phyloP scores from a whole-genome alignment of 2,329 filamentous ascomycete genomes.

The Diaporthe nobilis region DNA sequence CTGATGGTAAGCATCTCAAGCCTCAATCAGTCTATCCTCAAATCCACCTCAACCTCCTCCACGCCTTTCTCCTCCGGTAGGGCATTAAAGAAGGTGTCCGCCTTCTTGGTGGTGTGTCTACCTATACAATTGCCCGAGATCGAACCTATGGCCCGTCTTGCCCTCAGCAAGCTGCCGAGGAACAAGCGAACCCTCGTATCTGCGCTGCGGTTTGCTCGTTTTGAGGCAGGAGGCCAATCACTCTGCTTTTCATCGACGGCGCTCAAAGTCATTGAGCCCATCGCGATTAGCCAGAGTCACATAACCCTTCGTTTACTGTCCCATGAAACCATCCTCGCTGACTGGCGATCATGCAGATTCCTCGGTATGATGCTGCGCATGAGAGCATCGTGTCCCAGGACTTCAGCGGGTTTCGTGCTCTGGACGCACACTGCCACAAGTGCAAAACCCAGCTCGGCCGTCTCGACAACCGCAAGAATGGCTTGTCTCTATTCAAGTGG shows the following conservation, averaged over 20 bases:
- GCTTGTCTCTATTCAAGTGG: constrained; percentile 71
- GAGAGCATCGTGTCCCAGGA: constrained; percentile 12
- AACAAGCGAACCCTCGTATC: constrained; percentile 54
- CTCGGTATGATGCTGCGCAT: constrained; percentile 41
- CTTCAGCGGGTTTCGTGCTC: constrained; percentile 37
- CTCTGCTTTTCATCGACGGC: constrained; percentile 33
- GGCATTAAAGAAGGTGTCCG: constrained; percentile 76
- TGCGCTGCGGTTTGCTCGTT: constrained; percentile 57
- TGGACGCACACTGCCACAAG: constrained; percentile 60
- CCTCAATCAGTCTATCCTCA: constrained; percentile 41
- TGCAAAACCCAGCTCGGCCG: constrained; percentile 65
- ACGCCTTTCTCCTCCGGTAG: constrained; percentile 42
- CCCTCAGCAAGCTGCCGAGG: constrained; percentile 46
- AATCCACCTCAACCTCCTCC: constrained; percentile 15
- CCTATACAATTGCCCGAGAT: constrained; percentile 80
- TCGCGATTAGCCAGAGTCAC: constrained; percentile 42
- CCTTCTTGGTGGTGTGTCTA: constrained; percentile 69
- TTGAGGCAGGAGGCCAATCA: constrained; percentile 37
- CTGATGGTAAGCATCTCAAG: constrained; percentile 54
- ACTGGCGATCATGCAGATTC: not conserved
- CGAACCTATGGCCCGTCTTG: constrained; percentile 53
- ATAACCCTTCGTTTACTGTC: not conserved
- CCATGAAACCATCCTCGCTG: not conserved
- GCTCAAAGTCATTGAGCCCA: constrained; percentile 42
- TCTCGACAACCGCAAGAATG: constrained; percentile 59